Base-by-base conservation (phyloP, 2,329 filamentous ascomycete genomes). In the Exophiala spinifera region DNA sequence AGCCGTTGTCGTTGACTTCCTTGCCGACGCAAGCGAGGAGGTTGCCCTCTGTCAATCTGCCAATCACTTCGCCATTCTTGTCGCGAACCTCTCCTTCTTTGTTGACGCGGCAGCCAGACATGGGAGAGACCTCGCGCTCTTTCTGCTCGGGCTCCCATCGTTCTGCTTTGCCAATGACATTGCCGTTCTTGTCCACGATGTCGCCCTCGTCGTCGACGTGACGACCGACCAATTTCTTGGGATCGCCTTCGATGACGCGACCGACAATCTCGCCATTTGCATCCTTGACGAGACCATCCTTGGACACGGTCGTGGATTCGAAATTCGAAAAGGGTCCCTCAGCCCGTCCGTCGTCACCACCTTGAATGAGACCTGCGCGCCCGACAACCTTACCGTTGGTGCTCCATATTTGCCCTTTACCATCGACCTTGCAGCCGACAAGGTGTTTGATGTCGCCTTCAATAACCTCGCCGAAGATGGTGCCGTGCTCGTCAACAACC, bases 141-240 rank as follows among this genome's bases (percentile, higher is more conserved):
- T 79, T 78, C 61, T 79, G 72, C 57, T 80, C 79, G 34, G 79
- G 77, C 60, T 89, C 84, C 76, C 83, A 88, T 52, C 85, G 82
- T 66, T 89, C 85, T 2, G 83, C 85, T 56, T 79, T 82, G 25
- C 86, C 86, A 36, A 88, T 75, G 11, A 77, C 76, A 64, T 88
- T 88, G 13, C 86, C 85, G n/a, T 77, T 75, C 61, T 80, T 82
- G 65, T 88, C 85, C 3, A 85, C 71, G 28, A 88, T 80, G 44
- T 88, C 86, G 11, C 86, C 86, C 55, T 88, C 85, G 28, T 84
- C 74, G 53, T 88, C 85, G 19, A 88, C 84, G 33, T 77, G 70
- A 67, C 84, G 85, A 23, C 85, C 86, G 53, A 81, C 78, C 21
- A 88, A 76, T 51, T 78, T 78, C 71, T 84, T 84, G 7, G 77